These are phyloP conservation scores for Aspergillus tanneri DNA, from an alignment of 2,329 filamentous ascomycete species.

Conservation along the genomic window DNA sequence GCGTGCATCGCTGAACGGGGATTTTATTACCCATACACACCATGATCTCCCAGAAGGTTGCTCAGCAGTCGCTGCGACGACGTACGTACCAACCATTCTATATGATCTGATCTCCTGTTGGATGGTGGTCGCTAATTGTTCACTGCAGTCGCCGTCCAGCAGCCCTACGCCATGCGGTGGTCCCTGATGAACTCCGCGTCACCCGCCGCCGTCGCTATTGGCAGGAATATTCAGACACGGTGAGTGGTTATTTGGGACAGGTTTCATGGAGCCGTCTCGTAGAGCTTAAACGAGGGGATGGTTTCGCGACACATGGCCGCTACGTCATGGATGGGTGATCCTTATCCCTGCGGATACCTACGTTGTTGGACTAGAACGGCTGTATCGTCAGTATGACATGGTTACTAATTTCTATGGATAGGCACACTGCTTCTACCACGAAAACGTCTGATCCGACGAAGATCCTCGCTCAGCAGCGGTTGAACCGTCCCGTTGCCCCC, in stretches of 20 bases:
- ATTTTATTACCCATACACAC: conserved; percentile 18
- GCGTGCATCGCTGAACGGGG: conserved; percentile 7
- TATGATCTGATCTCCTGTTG: neutral
- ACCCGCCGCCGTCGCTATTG: conserved; percentile 46
- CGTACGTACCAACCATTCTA: conserved; percentile 38
- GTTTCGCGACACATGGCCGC: conserved; percentile 6
- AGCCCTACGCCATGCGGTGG: conserved; percentile 43
- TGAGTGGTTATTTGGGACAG: conserved; percentile 23
- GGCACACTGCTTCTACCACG: conserved; percentile 31
- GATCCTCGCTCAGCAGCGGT: conserved; percentile 79
- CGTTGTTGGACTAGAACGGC: neutral
- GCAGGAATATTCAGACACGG: conserved; percentile 47
- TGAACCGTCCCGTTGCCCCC: conserved; percentile 76
- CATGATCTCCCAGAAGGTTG: conserved; percentile 51
- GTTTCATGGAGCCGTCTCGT: no score
- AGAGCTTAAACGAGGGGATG: no score
- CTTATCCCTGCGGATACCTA: no score
- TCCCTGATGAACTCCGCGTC: conserved; percentile 45
- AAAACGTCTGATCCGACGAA: conserved; percentile 36
- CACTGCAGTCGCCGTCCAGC: conserved; percentile 45
- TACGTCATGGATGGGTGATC: conserved; percentile 28
- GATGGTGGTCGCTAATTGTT: conserved; percentile 20
- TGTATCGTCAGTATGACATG: neutral
- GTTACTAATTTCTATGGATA: conserved; percentile 24
- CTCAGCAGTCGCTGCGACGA: conserved; percentile 50